These are phyloP conservation scores for Grosmannia huntii DNA, from an alignment of 2,329 filamentous ascomycete species.

Conservation along the genomic window DNA sequence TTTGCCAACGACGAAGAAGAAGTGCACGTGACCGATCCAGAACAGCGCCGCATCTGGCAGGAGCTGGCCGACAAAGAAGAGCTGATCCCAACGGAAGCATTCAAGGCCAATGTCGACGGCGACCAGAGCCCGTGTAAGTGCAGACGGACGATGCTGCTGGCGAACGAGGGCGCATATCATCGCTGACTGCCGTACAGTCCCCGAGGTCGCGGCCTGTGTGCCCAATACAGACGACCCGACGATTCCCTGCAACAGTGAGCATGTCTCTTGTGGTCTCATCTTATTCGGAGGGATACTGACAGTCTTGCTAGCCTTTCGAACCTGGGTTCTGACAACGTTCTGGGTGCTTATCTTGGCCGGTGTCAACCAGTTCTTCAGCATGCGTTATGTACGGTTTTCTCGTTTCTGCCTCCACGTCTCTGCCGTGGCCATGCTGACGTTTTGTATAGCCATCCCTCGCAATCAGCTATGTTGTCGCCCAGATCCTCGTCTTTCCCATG, in stretches of 20 bases:
- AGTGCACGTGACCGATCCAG: not conserved
- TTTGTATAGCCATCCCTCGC: conserved; percentile 33
- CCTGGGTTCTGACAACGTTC: conserved; percentile 6
- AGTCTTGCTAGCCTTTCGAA: conserved; percentile 2
- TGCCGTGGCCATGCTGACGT: not conserved
- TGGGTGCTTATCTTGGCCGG: conserved; percentile 8
- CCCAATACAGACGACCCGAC: conserved; percentile 8
- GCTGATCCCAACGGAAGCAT: not conserved
- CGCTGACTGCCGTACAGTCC: not conserved
- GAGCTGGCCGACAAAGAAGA: not conserved
- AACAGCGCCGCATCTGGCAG: not conserved
- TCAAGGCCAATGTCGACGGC: not conserved
- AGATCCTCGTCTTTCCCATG: conserved; percentile 42
- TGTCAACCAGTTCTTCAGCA: conserved; percentile 8
- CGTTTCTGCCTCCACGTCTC: not conserved
- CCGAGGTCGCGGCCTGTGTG: conserved; percentile 7
- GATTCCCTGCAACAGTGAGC: conserved; percentile 5
- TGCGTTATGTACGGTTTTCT: conserved; percentile 4
- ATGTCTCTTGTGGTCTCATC: not conserved
- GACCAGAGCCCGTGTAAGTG: not conserved
- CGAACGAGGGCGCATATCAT: not conserved
- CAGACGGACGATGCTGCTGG: not conserved
- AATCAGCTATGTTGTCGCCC: conserved; percentile 42
- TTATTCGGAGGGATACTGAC: not conserved
- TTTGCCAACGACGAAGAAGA: not conserved